These are phyloP conservation scores for Nadsonia commutata DNA, from an alignment of 1,139 yeast genomes.

Conservation along the genomic window DNA sequence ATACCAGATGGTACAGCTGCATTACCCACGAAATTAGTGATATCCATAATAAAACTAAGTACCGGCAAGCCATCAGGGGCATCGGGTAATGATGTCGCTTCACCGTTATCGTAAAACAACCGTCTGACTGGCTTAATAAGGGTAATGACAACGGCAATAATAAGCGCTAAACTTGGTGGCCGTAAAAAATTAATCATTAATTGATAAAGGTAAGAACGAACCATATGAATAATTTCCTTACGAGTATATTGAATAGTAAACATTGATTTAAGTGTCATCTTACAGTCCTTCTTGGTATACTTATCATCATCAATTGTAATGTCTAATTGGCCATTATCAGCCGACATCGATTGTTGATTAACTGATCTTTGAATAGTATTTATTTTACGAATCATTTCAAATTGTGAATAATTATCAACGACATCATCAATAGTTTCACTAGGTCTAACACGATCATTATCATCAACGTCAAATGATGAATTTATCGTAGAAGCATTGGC, in stretches of 20 bases:
- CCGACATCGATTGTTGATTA: not conserved
- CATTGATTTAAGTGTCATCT: not conserved
- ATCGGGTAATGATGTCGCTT: constrained; percentile 29
- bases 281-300: not conserved
- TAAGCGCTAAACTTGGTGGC: constrained; percentile 55
- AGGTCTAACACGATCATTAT: not conserved
- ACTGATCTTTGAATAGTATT: not conserved
- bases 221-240: not conserved
- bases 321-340: not conserved
- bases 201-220: constrained; percentile 9
- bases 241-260: not conserved
- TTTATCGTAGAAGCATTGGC: not conserved
- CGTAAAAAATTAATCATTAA: constrained; percentile 47
- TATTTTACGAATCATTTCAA: not conserved
- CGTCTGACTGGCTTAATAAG: constrained; percentile 84
- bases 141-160: constrained; percentile 47
- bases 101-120: constrained; percentile 34
- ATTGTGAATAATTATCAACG: not conserved
- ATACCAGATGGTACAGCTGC: constrained; percentile 87
- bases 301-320: not conserved
- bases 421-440: not conserved
- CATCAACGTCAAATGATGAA: too few species aligned
- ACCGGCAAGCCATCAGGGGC: constrained; percentile 86
- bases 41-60: constrained; percentile 69
- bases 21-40: constrained; percentile 61